Percentiles rank a stretch among this genome's conserved stretches.
phyloP scores from a whole-genome alignment of 768 basidiomycete genomes.

The Lactifluus piperatus region DNA sequence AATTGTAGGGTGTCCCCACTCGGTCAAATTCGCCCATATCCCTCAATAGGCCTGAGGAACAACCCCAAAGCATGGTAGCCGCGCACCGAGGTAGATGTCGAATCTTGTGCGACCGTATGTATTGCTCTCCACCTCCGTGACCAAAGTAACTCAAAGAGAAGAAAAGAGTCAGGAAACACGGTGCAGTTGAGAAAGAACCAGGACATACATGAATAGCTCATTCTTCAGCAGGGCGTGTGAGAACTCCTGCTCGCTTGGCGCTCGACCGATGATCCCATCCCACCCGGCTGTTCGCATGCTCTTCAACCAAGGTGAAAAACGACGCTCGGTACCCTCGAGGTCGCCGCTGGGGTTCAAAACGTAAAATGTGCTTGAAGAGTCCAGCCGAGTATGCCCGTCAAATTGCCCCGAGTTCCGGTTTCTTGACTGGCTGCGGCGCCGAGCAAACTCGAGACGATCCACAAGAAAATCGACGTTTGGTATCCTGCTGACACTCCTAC shows the following conservation, averaged over 20 bases:
- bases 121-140: conserved; percentile 94
- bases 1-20: conserved; percentile 85
- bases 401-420: conserved; percentile 18
- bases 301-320: conserved; percentile 72
- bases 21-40: conserved; percentile 95
- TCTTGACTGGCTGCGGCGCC: conserved; percentile 32
- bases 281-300: conserved; percentile 71
- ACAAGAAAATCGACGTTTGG: conserved; percentile 83
- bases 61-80: conserved; percentile 96
- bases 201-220: conserved; percentile 85
- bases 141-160: conserved; percentile 77
- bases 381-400: conserved; percentile 45
- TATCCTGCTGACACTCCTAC: conserved; percentile 84
- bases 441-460: conserved; percentile 64
- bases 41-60: conserved; percentile 81
- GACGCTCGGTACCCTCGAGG: conserved; percentile 69
- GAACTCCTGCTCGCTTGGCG: conserved; percentile 81
- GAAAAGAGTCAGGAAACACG: conserved; percentile 4
- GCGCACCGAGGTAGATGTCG: conserved; percentile 79
- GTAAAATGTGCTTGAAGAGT: conserved; percentile 67
- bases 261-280: conserved; percentile 69
- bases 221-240: conserved; percentile 57
- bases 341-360: conserved; percentile 93
- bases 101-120: conserved; percentile 80
- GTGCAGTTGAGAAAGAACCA: background rate